Conservation (phyloP, 495 filamentous ascomycete genomes). For the Talaromyces borbonicus region DNA sequence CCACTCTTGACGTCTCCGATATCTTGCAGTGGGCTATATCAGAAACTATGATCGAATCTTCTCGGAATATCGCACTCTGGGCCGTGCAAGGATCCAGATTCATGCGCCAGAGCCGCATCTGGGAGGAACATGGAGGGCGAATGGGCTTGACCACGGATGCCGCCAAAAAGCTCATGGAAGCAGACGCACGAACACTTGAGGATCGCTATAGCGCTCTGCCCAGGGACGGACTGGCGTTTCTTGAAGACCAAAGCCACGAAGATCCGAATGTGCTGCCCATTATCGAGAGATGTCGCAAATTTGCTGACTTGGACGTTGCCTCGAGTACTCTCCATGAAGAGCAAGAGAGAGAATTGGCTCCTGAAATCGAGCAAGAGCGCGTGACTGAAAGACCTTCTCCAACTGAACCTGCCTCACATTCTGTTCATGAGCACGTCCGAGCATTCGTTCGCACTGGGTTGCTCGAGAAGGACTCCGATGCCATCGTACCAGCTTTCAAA, state of each 20-base stretch:
- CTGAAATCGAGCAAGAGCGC: constrained; percentile 45
- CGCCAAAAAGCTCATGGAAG: neutral
- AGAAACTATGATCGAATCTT: constrained; percentile 42
- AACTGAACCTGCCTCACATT: constrained; percentile 24
- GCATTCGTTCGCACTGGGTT: constrained; percentile 18
- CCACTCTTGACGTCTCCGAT: constrained; percentile 30
- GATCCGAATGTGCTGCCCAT: neutral
- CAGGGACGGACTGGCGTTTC: neutral
- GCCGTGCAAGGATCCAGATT: constrained; percentile 47
- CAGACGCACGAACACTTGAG: neutral
- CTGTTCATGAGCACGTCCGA: constrained; percentile 28
- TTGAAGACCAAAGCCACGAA: neutral
- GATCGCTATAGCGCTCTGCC: neutral
- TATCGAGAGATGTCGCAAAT: neutral
- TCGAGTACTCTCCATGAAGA: constrained; percentile 36
- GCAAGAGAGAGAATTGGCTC: constrained; percentile 50
- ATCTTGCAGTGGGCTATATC: constrained; percentile 50
- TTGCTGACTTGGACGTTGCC: neutral
- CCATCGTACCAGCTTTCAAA: constrained; percentile 36
- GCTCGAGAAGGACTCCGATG: constrained; percentile 8
- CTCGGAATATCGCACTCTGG: constrained; percentile 47
- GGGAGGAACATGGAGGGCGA: constrained; percentile 2
- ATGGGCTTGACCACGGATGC: neutral
- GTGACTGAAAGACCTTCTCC: constrained; percentile 34
- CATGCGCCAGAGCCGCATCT: constrained; percentile 17